A percentile compares a stretch with the other conserved stretches of the same genome.
phyloP scores from a whole-genome alignment of 2,329 filamentous ascomycete species.

The Sporothrix sp. region DNA sequence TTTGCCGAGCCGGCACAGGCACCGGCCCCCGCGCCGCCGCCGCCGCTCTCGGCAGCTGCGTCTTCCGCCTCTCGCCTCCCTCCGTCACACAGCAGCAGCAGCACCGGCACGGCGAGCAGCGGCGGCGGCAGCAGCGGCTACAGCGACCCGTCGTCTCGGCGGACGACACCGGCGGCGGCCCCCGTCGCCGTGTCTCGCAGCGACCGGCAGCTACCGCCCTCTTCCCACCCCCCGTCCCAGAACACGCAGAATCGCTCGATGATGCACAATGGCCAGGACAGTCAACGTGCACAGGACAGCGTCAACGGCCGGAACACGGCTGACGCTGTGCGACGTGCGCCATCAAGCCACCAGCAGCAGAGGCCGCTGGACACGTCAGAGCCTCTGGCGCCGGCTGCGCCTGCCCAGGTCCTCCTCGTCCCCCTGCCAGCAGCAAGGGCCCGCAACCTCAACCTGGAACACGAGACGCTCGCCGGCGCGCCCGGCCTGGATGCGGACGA shows the following conservation, averaged over 20 bases:
- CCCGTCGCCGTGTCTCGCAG: background rate
- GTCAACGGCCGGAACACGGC: background rate
- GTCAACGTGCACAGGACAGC: background rate
- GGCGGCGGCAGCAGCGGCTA: background rate
- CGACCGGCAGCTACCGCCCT: background rate
- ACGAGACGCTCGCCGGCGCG: slow-evolving; percentile 18
- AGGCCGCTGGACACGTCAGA: background rate
- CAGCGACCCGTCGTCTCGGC: slow-evolving; percentile 4
- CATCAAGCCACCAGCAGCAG: background rate
- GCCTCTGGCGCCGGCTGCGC: background rate
- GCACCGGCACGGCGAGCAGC: background rate
- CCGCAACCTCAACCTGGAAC: slow-evolving; percentile 7
- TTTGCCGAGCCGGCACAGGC: slow-evolving; percentile 12
- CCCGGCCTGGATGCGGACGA: slow-evolving; percentile 29
- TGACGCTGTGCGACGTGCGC: slow-evolving; percentile 1
- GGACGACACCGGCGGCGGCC: background rate
- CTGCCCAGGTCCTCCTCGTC: background rate
- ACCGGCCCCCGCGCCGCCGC: background rate
- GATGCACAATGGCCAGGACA: background rate
- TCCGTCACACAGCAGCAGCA: background rate
- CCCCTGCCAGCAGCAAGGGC: slow-evolving; percentile 7
- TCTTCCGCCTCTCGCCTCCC: background rate
- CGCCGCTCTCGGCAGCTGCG: background rate
- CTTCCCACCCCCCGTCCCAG: too few species aligned
- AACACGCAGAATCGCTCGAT: too few species aligned